A percentile compares a stretch with the other conserved stretches of the same genome.
Evolutionary conservation across 2,329 filamentous ascomycete species (phyloP).

Genomic region (Botrytis elliptica): DNA sequence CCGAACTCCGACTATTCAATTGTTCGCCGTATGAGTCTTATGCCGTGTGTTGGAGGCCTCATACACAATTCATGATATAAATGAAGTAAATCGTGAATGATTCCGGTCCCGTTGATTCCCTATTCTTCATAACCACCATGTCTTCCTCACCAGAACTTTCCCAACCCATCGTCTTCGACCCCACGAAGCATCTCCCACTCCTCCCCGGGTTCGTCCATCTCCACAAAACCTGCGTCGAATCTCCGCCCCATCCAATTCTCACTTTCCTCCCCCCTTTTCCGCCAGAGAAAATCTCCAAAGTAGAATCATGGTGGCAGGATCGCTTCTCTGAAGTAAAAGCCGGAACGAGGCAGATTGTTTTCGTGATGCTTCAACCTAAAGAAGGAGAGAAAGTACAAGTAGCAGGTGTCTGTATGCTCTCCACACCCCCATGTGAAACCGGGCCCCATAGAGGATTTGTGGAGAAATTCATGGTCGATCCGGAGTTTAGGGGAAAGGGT

Average conservation of each 20-base stretch:
- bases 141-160: neutral
- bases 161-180: neutral
- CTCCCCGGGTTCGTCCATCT: neutral
- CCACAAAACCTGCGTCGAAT: neutral
- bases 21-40: neutral
- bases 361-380: neutral
- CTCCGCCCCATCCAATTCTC: neutral
- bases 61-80: neutral
- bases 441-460: constrained; percentile 54
- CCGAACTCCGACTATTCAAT: neutral
- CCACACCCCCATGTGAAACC: constrained; percentile 53
- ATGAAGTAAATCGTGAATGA: neutral
- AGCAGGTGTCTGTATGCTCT: constrained; percentile 15
- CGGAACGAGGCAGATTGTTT: neutral
- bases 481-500: constrained; percentile 50
- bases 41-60: neutral
- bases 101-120: neutral
- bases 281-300: neutral
- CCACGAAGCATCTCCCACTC: neutral
- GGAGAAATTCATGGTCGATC: constrained; percentile 58
- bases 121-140: neutral
- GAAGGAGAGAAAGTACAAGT: neutral
- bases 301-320: neutral
- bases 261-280: neutral
- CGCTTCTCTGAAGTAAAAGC: neutral